A percentile compares a stretch with the other conserved stretches of the same genome.
Evolutionary conservation across 2,329 filamentous ascomycete species (phyloP).

Genomic region (Niveomyces coronatus): DNA sequence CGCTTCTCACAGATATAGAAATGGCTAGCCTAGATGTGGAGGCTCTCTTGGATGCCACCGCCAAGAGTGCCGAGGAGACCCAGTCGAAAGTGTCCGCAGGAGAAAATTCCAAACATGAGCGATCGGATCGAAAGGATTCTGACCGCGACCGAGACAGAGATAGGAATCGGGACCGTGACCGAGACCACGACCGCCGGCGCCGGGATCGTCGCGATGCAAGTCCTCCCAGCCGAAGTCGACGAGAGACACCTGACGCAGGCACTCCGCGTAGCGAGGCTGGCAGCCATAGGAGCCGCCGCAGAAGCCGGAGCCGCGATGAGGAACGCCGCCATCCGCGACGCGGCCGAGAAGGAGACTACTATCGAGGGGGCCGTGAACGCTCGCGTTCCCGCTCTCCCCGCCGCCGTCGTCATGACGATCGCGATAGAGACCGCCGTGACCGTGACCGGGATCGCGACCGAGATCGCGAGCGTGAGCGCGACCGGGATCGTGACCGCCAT

Average conservation of each 20-base stretch:
- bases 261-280: slow-evolving; percentile 67
- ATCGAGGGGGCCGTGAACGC: slow-evolving; percentile 42
- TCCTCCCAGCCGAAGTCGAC: slow-evolving; percentile 31
- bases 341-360: slow-evolving; percentile 65
- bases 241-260: slow-evolving; percentile 46
- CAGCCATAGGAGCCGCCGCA: slow-evolving; percentile 71
- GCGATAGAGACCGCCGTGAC: slow-evolving; percentile 42
- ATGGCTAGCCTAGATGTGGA: slow-evolving; percentile 64
- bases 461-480: too few relatives aligned
- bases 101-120: slow-evolving; percentile 37
- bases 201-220: slow-evolving; percentile 48
- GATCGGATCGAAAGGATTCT: slow-evolving; percentile 38
- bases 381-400: slow-evolving; percentile 60
- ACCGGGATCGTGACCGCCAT: slow-evolving; percentile 35
- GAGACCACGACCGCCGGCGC: slow-evolving; percentile 37
- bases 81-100: slow-evolving; percentile 36
- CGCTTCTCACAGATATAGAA: slow-evolving; percentile 15
- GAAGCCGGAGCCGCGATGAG: slow-evolving; percentile 69
- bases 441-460: slow-evolving; percentile 42
- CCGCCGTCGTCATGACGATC: slow-evolving; percentile 44
- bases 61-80: slow-evolving; percentile 47
- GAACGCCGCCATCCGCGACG: slow-evolving; percentile 64
- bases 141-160: slow-evolving; percentile 49
- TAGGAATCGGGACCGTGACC: slow-evolving; percentile 44
- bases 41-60: slow-evolving; percentile 79